Evolutionary conservation across 78 protist species (phyloP), one percentile per base, ranked within the genome.

Genomic region (Polysphondylium violaceum): DNA sequence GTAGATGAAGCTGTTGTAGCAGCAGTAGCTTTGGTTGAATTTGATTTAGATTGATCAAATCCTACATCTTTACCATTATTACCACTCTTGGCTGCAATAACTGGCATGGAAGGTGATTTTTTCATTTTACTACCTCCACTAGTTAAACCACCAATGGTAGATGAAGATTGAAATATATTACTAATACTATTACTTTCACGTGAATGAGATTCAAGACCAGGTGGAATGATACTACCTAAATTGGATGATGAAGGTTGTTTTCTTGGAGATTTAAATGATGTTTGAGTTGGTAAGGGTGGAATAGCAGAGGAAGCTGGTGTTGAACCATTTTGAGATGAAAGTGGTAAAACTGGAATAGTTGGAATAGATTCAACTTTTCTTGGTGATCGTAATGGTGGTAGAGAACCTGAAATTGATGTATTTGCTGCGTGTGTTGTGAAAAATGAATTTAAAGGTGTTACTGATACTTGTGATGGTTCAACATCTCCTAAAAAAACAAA

Each of bases 41-140:
- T 44, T 78, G 68, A 64, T 65, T 58, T 65, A 11, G 61, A 44
- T 43, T 25, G 50, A 35, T 25, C 73, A n/a, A n/a, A n/a, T n/a
- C n/a, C n/a, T n/a, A n/a, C n/a, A n/a, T n/a, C n/a, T n/a, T n/a
- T n/a, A 25, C 51, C n/a, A 47, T 11, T 47, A 21, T 17, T 58
- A 44, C 51, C 53, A 38, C 38, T 68, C 29, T 83, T 67, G 1
- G 58, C 76, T 17, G 79, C 79, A 16, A 83, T 83, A 36, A 69
- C 79, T 33, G 91, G 91, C 91, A 83, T 83, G 7, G 91, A 83
- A 14, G 91, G 91, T 59, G 91, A 83, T 58, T 83, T 83, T 36
- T 83, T 83, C 77, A 83, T 83, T 60, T 83, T 83, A 71, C 47
- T 53, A 50, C 58, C 81, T 0, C 78, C 17, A 9, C 56, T 35